Evolutionary conservation across 1,284 basidiomycete genomes (phyloP), one percentile per base, ranked within the genome.

Genomic region (Ustanciosporium gigantosporum): DNA sequence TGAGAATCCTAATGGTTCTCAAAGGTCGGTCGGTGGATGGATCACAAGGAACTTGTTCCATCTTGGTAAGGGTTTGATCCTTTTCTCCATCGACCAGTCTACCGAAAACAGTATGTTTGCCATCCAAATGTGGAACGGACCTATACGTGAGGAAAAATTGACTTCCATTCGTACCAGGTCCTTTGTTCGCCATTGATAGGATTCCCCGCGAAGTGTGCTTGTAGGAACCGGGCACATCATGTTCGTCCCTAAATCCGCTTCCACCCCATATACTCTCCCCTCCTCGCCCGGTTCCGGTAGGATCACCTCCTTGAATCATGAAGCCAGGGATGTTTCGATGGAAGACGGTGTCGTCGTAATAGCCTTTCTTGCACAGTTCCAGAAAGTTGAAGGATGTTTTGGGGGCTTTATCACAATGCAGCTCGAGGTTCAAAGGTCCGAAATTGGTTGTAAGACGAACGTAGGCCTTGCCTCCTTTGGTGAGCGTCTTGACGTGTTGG

Each of bases 271-370:
- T 87, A n/a, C 90, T 92, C 72, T 89, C 82, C 5, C 94, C 94
- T 4, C 94, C 95, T 22, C 88, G 82, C 1, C 95, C 94, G 2
- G 93, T 98, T 1, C 95, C 94, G 0, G 91, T 93, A 2, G 93
- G 93, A 78, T 98, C 93, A 36, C 93, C 94, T 2, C 91, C 92
- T 84, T 96, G 92, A 22, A 92, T 85, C 95, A 99, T 98, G 77
- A 99, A 99, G 0, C 90, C 93, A 5, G 92, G 92, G 13, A 99
- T 91, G 38, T 95, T 82, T 25, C 94, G 86, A 76, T 99, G 94
- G 79, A 98, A 99, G 24, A 76, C 62, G 53, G 86, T 87, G 67
- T 90, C 82, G 68, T 96, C 87, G 77, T 97, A 99, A 68, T 92
- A 91, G 3, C 92, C 91, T 25, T 86, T 81, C 42, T 50, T 59